Conservation (phyloP, 208 protist species). For the Leishmania gerbilli region DNA sequence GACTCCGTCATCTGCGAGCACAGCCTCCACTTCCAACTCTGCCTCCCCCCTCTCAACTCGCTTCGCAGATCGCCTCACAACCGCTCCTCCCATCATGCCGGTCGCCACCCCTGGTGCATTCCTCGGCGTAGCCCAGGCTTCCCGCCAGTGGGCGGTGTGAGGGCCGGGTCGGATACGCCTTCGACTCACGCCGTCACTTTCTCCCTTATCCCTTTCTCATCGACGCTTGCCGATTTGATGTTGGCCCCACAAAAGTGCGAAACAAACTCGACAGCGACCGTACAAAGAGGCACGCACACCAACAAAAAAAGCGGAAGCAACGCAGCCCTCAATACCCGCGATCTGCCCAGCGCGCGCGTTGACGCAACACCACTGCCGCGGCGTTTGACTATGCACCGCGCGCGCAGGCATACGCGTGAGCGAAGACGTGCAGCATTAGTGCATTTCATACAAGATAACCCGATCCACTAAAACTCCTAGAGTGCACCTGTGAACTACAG, state of each 20-base stretch:
- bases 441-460: not conserved
- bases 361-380: not conserved
- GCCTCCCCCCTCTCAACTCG: not conserved
- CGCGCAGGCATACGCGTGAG: not conserved
- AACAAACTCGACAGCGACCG: not conserved
- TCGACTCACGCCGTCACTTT: not conserved
- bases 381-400: not conserved
- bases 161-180: not conserved
- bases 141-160: not conserved
- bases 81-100: not conserved
- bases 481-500: not conserved
- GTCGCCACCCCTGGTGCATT: not conserved
- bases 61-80: not conserved
- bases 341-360: not conserved
- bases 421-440: not conserved
- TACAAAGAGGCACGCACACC: not conserved
- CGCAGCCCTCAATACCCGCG: not conserved
- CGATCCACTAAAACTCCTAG: constrained; percentile 1
- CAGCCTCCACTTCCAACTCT: not conserved
- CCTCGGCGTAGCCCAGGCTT: not conserved
- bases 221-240: not conserved
- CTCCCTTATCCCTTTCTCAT: not conserved
- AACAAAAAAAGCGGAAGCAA: not conserved
- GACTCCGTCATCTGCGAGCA: too few relatives aligned
- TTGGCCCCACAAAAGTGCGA: not conserved